Percentiles rank a stretch among this genome's conserved stretches.
Evolutionary conservation across 345 rosid genomes (phyloP).

Genomic region (Camelina sativa): DNA sequence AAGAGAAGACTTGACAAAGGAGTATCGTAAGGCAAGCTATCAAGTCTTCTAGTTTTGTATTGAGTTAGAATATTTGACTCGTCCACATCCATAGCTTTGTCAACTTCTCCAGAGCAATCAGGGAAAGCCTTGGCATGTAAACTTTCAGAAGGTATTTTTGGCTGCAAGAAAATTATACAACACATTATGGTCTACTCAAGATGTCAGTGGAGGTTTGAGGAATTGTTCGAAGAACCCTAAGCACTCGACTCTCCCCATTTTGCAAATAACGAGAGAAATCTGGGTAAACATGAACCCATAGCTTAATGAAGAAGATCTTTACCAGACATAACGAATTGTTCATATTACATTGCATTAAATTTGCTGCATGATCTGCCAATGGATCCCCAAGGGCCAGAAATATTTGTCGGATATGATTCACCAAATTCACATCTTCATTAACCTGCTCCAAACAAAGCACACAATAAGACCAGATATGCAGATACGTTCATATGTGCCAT

Average conservation of each 20-base stretch:
- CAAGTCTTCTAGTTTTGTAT: slow-evolving; percentile 39
- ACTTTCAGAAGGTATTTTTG: slow-evolving; percentile 49
- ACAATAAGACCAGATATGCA: slow-evolving; percentile 13
- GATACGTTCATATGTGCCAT: background rate
- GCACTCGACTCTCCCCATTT: slow-evolving; percentile 21
- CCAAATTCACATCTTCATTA: slow-evolving; percentile 67
- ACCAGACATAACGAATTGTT: slow-evolving; percentile 59
- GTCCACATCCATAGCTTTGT: slow-evolving; percentile 47
- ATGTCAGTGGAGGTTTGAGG: slow-evolving; percentile 17
- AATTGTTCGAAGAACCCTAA: slow-evolving; percentile 15
- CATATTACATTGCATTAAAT: slow-evolving; percentile 49
- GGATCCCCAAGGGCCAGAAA: slow-evolving; percentile 66
- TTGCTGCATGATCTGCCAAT: slow-evolving; percentile 49
- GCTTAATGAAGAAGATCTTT: slow-evolving; percentile 37
- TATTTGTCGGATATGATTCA: slow-evolving; percentile 63
- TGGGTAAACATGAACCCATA: slow-evolving; percentile 1
- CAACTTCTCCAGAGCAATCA: slow-evolving; percentile 46
- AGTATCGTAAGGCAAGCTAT: slow-evolving; percentile 39
- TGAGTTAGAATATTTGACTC: slow-evolving; percentile 47
- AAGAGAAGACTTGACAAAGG: slow-evolving; percentile 44
- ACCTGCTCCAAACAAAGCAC: slow-evolving; percentile 60
- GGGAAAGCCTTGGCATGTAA: slow-evolving; percentile 50
- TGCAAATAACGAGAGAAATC: slow-evolving; percentile 15
- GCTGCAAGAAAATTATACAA: slow-evolving; percentile 49
- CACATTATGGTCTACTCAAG: slow-evolving; percentile 35